Base-by-base conservation (phyloP, 2,329 filamentous ascomycete species). In the Penicillium sp. region DNA sequence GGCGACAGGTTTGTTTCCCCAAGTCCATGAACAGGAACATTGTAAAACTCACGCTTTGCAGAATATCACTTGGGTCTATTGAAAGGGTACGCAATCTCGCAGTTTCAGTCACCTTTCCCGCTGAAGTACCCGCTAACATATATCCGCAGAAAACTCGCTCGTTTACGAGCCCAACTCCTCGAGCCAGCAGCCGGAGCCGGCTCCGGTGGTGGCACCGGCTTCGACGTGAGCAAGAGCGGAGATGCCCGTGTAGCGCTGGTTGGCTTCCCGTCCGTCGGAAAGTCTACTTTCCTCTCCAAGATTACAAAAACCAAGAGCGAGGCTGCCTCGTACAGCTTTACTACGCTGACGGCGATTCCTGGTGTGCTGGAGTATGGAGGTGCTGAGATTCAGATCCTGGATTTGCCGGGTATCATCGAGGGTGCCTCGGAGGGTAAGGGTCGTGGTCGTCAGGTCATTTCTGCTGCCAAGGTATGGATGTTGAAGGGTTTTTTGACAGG, bases 301-400 rank as follows among this genome's bases (percentile, higher is more conserved):
- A 96, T 99, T 75, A 99, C 95, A 52, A 98, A 96, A 80, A 99
- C 96, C 41, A 92, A 92, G 73, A 96, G 92, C 53, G 94, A 97
- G 76, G 92, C 97, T 31, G 95, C 95, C 0, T 91, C 95, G 0
- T 99, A 99, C 75, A 88, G 94, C 58, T 99, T 99, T 86, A 99
- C 95, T 11, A 99, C 95, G 1, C 83, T 99, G 47, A 99, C 95
- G 10, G 96, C 95, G 38, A 99, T 99, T 67, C 95, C 95, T 1
- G 95, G 95, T 68, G 96, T 99, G 41, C 85, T 99, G 56, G 94
- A 97, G 81, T 99, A 99, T 78, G 95, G 93, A 12, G 96, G 95
- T 55, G 95, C 95, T 0, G 96, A 99, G 78, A 98, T 99, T 66
- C 95, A 99, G 78, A 90, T 99, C 65, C 88, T 99, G 60, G 95